A percentile compares a stretch with the other conserved stretches of the same genome.
phyloP scores from a whole-genome alignment of 2,329 filamentous ascomycete species.

The Hyphodiscus sp. region DNA sequence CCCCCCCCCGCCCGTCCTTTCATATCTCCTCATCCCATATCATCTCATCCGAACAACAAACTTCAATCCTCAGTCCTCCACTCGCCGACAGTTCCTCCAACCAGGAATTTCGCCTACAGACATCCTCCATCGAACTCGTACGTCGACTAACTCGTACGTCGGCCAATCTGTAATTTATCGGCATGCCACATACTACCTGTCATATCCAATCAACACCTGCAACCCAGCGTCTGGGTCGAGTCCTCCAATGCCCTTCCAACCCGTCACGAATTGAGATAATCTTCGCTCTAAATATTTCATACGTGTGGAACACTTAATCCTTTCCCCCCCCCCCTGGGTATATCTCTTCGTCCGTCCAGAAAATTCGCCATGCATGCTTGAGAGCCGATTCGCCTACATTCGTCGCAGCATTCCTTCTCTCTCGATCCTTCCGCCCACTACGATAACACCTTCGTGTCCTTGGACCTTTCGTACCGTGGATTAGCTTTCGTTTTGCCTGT shows the following conservation, averaged over 20 bases:
- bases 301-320: neutral
- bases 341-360: neutral
- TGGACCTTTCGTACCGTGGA: neutral
- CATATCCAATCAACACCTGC: neutral
- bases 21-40: too few relatives aligned
- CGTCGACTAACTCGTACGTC: neutral
- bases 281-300: neutral
- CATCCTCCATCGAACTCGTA: neutral
- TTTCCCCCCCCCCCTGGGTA: neutral
- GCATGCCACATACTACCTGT: too few relatives aligned
- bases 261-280: neutral
- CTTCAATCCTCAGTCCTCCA: neutral
- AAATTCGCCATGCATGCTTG: neutral
- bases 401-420: neutral
- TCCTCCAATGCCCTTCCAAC: neutral
- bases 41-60: neutral
- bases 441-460: neutral
- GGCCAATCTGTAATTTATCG: too few relatives aligned
- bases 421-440: neutral
- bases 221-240: neutral
- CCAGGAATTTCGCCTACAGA: neutral
- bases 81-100: neutral
- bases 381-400: neutral
- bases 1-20: too few relatives aligned
- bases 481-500: neutral